Evolutionary conservation across 495 filamentous ascomycete genomes (phyloP).

Genomic region (Penicillium steckii): DNA sequence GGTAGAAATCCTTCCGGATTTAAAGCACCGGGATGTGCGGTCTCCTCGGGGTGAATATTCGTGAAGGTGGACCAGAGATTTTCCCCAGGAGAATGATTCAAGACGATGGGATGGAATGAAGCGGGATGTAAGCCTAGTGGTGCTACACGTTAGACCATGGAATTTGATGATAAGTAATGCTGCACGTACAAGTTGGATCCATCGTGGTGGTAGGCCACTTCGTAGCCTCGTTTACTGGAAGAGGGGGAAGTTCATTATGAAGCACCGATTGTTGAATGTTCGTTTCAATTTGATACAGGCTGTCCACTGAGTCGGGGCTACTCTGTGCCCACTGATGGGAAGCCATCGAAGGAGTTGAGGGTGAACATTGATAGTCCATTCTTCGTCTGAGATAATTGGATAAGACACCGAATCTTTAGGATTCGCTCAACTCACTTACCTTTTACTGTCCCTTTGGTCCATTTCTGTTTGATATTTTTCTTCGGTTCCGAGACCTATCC

Average conservation of each 20-base stretch:
- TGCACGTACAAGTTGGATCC: neutral
- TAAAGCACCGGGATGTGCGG: neutral
- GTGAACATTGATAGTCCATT: neutral
- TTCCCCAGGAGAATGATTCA: conserved; percentile 4
- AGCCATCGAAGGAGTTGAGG: neutral
- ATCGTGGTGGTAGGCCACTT: neutral
- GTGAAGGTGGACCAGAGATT: conserved; percentile 18
- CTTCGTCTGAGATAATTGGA: neutral
- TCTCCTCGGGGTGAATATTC: conserved; percentile 6
- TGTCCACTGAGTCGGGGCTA: neutral
- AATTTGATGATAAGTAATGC: neutral
- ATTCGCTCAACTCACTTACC: neutral
- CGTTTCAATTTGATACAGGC: neutral
- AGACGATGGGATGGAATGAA: neutral
- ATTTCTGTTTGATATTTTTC: neutral
- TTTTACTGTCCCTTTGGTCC: neutral
- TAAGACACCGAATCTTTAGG: neutral
- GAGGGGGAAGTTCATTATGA: neutral
- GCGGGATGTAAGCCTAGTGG: neutral
- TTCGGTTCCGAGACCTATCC: neutral
- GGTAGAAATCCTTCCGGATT: conserved; percentile 8
- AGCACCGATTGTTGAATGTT: neutral
- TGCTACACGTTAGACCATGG: too few relatives aligned
- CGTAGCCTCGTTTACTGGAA: neutral
- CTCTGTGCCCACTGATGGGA: neutral